Conservation (phyloP, 768 basidiomycete species). For the Asterophora lycoperdoides region DNA sequence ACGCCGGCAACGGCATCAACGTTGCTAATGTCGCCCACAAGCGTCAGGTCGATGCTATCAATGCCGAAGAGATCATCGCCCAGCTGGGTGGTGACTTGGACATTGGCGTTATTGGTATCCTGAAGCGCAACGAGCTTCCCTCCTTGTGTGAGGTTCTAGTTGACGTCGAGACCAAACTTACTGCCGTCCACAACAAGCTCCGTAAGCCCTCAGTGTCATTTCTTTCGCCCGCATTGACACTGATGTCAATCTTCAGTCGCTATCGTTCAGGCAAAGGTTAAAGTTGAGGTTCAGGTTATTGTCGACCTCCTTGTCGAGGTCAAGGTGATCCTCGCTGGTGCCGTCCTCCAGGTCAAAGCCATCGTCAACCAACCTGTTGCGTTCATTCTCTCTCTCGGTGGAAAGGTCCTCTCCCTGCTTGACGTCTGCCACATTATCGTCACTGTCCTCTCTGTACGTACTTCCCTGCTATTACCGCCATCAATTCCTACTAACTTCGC, state of each 20-base stretch:
- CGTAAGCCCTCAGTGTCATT: neutral
- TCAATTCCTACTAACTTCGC: neutral
- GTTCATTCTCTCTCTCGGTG: slow-evolving; percentile 9
- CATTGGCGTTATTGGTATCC: too few relatives aligned
- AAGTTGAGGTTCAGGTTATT: slow-evolving; percentile 13
- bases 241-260: neutral
- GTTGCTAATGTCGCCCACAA: too few relatives aligned
- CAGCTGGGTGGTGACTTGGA: too few relatives aligned
- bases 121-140: slow-evolving; percentile 1
- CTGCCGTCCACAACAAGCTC: neutral
- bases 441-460: slow-evolving; percentile 12
- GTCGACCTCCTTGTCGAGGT: slow-evolving; percentile 14
- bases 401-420: slow-evolving; percentile 10
- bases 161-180: neutral
- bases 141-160: slow-evolving; percentile 9
- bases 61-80: too few relatives aligned
- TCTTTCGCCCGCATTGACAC: too few relatives aligned
- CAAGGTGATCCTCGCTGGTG: slow-evolving; percentile 5
- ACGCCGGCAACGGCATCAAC: neutral
- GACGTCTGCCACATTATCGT: slow-evolving; percentile 13
- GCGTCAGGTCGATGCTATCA: neutral
- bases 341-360: slow-evolving; percentile 11
- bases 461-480: neutral
- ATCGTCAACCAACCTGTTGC: slow-evolving; percentile 10
- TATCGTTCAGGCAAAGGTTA: slow-evolving; percentile 4